These are phyloP conservation scores for Domatiomyces catenatus DNA, from an alignment of 2,329 filamentous ascomycete species.

Conservation along the genomic window DNA sequence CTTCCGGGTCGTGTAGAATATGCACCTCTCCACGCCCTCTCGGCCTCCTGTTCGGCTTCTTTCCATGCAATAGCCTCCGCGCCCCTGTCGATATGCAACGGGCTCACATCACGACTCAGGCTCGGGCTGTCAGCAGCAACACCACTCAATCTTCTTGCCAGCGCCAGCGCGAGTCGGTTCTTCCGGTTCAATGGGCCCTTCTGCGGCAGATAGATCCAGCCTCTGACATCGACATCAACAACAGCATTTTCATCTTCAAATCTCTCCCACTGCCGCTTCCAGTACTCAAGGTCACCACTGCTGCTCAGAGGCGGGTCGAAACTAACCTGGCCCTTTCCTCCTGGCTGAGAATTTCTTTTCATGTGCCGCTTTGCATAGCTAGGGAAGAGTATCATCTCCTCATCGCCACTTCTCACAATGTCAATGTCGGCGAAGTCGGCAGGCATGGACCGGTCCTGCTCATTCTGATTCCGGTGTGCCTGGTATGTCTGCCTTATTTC, in stretches of 20 bases:
- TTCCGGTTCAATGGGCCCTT: slow-evolving; percentile 70
- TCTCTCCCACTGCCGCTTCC: slow-evolving; percentile 62
- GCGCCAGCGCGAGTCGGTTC: slow-evolving; percentile 70
- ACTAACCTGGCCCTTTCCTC: slow-evolving; percentile 19
- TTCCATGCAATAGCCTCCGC: slow-evolving; percentile 54
- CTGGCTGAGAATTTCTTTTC: slow-evolving; percentile 25
- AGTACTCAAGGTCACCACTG: slow-evolving; percentile 54
- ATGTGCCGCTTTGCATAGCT: slow-evolving; percentile 71
- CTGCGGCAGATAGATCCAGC: slow-evolving; percentile 86
- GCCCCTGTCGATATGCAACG: slow-evolving; percentile 26
- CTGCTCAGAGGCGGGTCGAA: slow-evolving; percentile 22
- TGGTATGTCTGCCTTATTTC: slow-evolving; percentile 55
- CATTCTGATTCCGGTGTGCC: slow-evolving; percentile 36
- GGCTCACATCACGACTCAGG: slow-evolving; percentile 33
- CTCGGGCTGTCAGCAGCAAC: slow-evolving; percentile 44
- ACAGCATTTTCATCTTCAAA: slow-evolving; percentile 70
- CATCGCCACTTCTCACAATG: slow-evolving; percentile 63
- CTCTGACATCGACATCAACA: slow-evolving; percentile 85
- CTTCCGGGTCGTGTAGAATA: slow-evolving; percentile 36
- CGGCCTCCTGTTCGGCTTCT: slow-evolving; percentile 60
- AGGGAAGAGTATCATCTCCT: slow-evolving; percentile 90
- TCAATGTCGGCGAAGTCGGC: slow-evolving; percentile 71
- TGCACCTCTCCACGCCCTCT: slow-evolving; percentile 51
- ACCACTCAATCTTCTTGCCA: slow-evolving; percentile 76
- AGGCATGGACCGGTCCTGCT: slow-evolving; percentile 42